A percentile compares a stretch with the other conserved stretches of the same genome.
These are phyloP conservation scores for Suillus weaverae DNA, from an alignment of 768 basidiomycete genomes.

Conservation along the genomic window DNA sequence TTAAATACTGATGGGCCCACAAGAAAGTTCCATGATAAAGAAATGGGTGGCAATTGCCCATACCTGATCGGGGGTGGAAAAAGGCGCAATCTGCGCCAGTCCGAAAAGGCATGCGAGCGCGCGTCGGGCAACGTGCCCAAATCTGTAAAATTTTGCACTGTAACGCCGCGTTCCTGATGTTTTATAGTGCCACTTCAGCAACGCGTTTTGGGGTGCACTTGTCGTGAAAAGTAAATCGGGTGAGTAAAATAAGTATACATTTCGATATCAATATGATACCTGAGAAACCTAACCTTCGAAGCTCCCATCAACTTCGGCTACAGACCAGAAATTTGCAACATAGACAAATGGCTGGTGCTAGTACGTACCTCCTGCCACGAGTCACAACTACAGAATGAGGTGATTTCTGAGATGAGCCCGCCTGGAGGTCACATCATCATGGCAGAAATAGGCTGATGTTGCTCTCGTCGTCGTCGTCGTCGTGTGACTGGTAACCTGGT, in stretches of 20 bases:
- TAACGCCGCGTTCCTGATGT: slow-evolving; percentile 2
- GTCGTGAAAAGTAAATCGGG: not conserved
- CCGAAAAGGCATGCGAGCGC: not conserved
- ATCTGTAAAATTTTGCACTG: not conserved
- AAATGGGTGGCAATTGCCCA: not conserved
- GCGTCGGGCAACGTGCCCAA: slow-evolving; percentile 1
- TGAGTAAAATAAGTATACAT: not conserved
- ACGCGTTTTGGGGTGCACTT: not conserved
- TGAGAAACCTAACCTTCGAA: no score
- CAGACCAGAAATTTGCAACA: not conserved
- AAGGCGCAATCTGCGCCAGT: not conserved
- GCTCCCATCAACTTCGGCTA: not conserved
- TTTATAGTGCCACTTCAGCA: not conserved
- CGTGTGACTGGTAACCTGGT: not conserved
- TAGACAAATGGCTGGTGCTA: not conserved
- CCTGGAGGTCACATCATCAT: not conserved
- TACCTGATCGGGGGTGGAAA: not conserved
- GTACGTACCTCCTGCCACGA: not conserved
- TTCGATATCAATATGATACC: not conserved
- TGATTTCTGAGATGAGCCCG: not conserved
- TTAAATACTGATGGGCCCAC: not conserved
- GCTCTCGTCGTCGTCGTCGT: not conserved
- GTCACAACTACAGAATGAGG: not conserved
- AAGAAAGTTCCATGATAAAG: slow-evolving; percentile 1
- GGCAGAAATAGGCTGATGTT: not conserved